Percentiles rank a stretch among this genome's conserved stretches.
These are phyloP conservation scores for Pyricularia sp. DNA, from an alignment of 2,329 filamentous ascomycete genomes.

Conservation along the genomic window DNA sequence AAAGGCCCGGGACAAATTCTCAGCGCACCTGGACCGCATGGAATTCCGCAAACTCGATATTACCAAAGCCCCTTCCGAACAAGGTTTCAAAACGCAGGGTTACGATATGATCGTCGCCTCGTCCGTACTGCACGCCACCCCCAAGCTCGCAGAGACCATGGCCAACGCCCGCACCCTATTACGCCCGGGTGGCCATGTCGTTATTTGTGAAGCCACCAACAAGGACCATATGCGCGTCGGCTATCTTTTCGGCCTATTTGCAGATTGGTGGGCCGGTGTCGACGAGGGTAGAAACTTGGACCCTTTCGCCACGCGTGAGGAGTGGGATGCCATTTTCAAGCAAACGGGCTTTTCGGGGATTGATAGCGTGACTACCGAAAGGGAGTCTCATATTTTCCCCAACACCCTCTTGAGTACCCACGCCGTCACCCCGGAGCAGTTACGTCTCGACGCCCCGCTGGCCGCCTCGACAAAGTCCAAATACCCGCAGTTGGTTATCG, in stretches of 20 bases:
- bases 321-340: constrained; percentile 15
- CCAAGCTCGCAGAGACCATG: constrained; percentile 14
- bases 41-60: constrained; percentile 18
- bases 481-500: background rate
- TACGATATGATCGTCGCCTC: constrained; percentile 23
- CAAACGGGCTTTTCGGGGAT: constrained; percentile 14
- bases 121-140: constrained; percentile 19
- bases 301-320: background rate
- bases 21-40: constrained; percentile 16
- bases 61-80: constrained; percentile 16
- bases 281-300: constrained; percentile 2
- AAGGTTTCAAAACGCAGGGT: constrained; percentile 19
- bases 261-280: constrained; percentile 7
- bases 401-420: constrained; percentile 8
- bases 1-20: constrained; percentile 20
- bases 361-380: constrained; percentile 5
- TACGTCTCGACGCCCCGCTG: background rate
- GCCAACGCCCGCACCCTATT: constrained; percentile 19
- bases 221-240: background rate
- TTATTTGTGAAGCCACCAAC: constrained; percentile 10
- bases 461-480: background rate
- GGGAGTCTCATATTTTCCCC: background rate
- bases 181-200: constrained; percentile 25
- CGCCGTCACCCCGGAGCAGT: constrained; percentile 9
- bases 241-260: constrained; percentile 2